These are phyloP conservation scores for Stygiomarasmius scandens DNA, from an alignment of 1,284 basidiomycete genomes.

Conservation along the genomic window DNA sequence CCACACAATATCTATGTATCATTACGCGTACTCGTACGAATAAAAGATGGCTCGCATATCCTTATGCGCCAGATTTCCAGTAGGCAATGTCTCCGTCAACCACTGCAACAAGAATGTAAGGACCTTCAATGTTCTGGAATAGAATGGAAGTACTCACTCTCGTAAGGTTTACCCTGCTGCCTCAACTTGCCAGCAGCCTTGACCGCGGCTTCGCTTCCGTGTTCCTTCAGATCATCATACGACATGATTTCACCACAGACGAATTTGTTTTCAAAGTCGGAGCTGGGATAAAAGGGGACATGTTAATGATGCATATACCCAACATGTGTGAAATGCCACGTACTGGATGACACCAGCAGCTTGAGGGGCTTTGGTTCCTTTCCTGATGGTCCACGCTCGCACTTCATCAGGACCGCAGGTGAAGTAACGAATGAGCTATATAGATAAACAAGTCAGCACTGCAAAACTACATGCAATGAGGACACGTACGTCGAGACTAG, in stretches of 20 bases:
- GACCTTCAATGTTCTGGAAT: slow-evolving; percentile 6
- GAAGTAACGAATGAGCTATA: slow-evolving; percentile 91
- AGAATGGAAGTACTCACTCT: slow-evolving; percentile 66
- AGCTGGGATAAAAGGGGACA: slow-evolving; percentile 43
- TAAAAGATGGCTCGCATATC: neutral
- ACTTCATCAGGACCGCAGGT: slow-evolving; percentile 97
- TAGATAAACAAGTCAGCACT: slow-evolving; percentile 1
- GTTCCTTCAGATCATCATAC: slow-evolving; percentile 89
- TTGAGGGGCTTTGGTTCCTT: slow-evolving; percentile 93
- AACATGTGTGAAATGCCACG: slow-evolving; percentile 32
- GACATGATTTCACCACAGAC: slow-evolving; percentile 99
- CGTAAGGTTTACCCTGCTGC: slow-evolving; percentile 97
- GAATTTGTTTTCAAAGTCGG: slow-evolving; percentile 97
- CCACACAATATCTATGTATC: neutral
- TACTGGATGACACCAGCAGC: slow-evolving; percentile 99
- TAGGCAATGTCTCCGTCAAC: slow-evolving; percentile 84
- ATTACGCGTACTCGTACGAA: neutral
- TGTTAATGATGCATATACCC: slow-evolving; percentile 7
- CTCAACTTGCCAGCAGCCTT: slow-evolving; percentile 95
- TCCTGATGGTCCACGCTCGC: slow-evolving; percentile 96
- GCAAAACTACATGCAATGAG: slow-evolving; percentile 13
- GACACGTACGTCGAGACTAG: slow-evolving; percentile 72
- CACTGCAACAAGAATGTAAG: slow-evolving; percentile 49
- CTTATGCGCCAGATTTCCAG: slow-evolving; percentile 73
- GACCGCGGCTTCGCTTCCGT: slow-evolving; percentile 88